A percentile compares a stretch with the other conserved stretches of the same genome.
phyloP scores from a whole-genome alignment of 2,329 filamentous ascomycete genomes.

The Aspergillus flavus region DNA sequence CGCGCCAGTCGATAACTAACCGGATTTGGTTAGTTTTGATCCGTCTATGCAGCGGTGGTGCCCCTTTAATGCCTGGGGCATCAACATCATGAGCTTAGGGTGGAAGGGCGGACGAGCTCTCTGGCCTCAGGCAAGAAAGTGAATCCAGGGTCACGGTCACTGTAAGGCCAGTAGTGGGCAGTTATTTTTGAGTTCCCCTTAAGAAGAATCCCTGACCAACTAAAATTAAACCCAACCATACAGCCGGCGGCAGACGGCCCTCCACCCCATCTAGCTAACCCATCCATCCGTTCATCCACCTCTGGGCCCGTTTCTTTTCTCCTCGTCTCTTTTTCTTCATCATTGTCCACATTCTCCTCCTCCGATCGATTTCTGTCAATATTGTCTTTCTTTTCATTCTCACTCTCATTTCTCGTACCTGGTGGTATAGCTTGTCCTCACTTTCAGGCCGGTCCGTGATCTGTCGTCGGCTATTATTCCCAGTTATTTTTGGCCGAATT shows the following conservation, averaged over 20 bases:
- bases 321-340: slow-evolving; percentile 1
- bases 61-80: background rate
- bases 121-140: slow-evolving; percentile 19
- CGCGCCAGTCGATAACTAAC: background rate
- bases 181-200: slow-evolving; percentile 21
- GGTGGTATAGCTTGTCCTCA: background rate
- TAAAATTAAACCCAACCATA: slow-evolving; percentile 15
- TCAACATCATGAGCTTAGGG: background rate
- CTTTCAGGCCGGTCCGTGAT: slow-evolving; percentile 4
- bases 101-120: background rate
- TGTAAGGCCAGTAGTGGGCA: background rate
- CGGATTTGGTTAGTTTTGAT: background rate
- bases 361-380: slow-evolving; percentile 2
- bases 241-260: background rate
- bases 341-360: background rate
- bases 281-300: slow-evolving; percentile 13
- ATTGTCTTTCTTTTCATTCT: slow-evolving; percentile 10
- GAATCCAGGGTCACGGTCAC: background rate
- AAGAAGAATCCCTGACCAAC: slow-evolving; percentile 21
- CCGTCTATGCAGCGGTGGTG: background rate
- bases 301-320: background rate
- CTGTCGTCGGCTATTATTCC: slow-evolving; percentile 8
- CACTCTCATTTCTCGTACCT: slow-evolving; percentile 1
- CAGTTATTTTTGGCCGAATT: slow-evolving; percentile 5
- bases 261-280: background rate